phyloP scores from a whole-genome alignment of 1,284 basidiomycete genomes.

The Rhodotorula sp. region DNA sequence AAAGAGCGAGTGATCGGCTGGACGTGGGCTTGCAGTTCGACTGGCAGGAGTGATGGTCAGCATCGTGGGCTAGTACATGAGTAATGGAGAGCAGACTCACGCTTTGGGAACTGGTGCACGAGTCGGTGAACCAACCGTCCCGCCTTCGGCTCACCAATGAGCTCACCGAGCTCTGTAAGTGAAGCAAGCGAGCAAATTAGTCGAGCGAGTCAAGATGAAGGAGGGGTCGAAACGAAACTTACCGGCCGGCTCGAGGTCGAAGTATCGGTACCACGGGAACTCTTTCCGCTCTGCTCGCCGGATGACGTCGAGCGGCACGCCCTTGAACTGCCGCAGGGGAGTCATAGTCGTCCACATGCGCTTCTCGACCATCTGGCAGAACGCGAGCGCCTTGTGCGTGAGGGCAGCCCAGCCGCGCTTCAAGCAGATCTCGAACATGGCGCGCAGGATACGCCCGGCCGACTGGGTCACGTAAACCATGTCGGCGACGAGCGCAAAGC shows the following conservation, averaged over 20 bases:
- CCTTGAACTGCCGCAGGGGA: slow-evolving; percentile 90
- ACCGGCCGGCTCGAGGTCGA: slow-evolving; percentile 64
- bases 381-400: slow-evolving; percentile 81
- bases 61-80: not conserved
- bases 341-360: slow-evolving; percentile 95
- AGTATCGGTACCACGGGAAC: slow-evolving; percentile 97
- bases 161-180: slow-evolving; percentile 75
- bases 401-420: slow-evolving; percentile 98
- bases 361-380: slow-evolving; percentile 86
- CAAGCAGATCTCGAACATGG: slow-evolving; percentile 96
- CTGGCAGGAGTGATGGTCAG: not conserved
- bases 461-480: slow-evolving; percentile 66
- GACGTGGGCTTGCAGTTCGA: slow-evolving; percentile 77
- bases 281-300: slow-evolving; percentile 95
- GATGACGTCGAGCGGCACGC: slow-evolving; percentile 80
- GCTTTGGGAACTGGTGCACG: slow-evolving; percentile 92
- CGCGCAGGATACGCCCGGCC: slow-evolving; percentile 74
- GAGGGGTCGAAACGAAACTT: slow-evolving; percentile 32
- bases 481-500: slow-evolving; percentile 93
- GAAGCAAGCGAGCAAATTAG: not conserved
- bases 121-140: slow-evolving; percentile 89
- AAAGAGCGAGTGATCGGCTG: slow-evolving; percentile 88
- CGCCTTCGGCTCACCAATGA: slow-evolving; percentile 83
- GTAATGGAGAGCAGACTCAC: slow-evolving; percentile 57
- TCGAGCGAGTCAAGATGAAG: not conserved